These are phyloP conservation scores for Cercospora beticola DNA, from an alignment of 2,329 filamentous ascomycete genomes.

Conservation along the genomic window DNA sequence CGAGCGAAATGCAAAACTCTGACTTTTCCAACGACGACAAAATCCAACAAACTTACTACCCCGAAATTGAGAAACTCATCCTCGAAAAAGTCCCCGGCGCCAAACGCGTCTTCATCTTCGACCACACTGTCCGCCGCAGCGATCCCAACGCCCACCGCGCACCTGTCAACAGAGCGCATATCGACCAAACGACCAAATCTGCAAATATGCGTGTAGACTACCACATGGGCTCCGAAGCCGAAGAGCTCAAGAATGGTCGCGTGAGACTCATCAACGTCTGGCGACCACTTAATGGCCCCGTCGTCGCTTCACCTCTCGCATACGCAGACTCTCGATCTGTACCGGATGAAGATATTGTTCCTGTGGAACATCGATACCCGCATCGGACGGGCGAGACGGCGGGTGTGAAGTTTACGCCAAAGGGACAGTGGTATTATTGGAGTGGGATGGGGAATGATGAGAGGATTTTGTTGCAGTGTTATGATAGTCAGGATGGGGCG, in stretches of 20 bases:
- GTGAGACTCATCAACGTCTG: slow-evolving; percentile 89
- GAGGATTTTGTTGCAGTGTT: slow-evolving; percentile 54
- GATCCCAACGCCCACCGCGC: slow-evolving; percentile 58
- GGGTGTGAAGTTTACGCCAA: slow-evolving; percentile 60
- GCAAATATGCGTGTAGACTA: slow-evolving; percentile 65
- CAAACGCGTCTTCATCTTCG: slow-evolving; percentile 71
- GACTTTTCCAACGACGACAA: slow-evolving; percentile 68
- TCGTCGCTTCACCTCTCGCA: slow-evolving; percentile 58
- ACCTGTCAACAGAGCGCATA: slow-evolving; percentile 73
- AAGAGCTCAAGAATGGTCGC: slow-evolving; percentile 62
- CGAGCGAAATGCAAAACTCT: slow-evolving; percentile 47
- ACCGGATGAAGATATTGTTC: slow-evolving; percentile 63
- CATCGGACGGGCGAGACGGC: slow-evolving; percentile 72
- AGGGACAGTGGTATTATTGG: slow-evolving; percentile 76
- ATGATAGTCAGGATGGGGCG: slow-evolving; percentile 43
- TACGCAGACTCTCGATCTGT: slow-evolving; percentile 58
- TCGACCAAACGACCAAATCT: slow-evolving; percentile 74
- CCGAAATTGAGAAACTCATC: slow-evolving; percentile 74
- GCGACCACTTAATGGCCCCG: slow-evolving; percentile 62
- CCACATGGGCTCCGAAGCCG: slow-evolving; percentile 68
- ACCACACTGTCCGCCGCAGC: slow-evolving; percentile 80
- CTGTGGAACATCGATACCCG: slow-evolving; percentile 72
- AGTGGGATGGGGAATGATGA: slow-evolving; percentile 69
- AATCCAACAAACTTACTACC: slow-evolving; percentile 75
- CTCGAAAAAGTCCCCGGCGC: slow-evolving; percentile 66